Conservation (phyloP, 78 protist species). For the Fonticula alba region DNA sequence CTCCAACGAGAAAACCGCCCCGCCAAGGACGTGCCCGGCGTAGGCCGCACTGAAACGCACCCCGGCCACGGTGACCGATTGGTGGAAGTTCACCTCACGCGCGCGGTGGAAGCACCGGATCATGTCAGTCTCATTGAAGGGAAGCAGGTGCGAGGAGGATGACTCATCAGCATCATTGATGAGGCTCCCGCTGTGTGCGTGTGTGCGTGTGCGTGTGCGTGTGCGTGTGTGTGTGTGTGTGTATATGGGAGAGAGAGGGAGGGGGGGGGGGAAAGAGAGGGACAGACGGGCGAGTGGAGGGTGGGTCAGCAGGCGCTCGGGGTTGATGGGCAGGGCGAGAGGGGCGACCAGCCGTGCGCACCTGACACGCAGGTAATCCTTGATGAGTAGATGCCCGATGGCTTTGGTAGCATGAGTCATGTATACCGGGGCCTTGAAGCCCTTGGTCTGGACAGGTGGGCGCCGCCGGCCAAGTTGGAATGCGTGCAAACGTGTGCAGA, state of each 20-base stretch:
- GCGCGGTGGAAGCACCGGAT: slow-evolving; percentile 16
- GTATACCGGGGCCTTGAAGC: slow-evolving; percentile 71
- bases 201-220: background rate
- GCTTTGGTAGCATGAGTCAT: slow-evolving; percentile 94
- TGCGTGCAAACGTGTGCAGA: too few species aligned
- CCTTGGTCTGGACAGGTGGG: slow-evolving; percentile 39
- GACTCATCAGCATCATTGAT: background rate
- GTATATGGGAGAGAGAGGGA: too few species aligned
- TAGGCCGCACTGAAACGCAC: slow-evolving; percentile 40
- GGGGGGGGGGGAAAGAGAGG: too few species aligned
- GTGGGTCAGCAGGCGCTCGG: too few species aligned
- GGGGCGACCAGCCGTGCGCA: background rate
- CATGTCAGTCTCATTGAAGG: slow-evolving; percentile 18
- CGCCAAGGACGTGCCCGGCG: slow-evolving; percentile 97
- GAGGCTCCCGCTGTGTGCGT: background rate
- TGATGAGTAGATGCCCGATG: slow-evolving; percentile 50
- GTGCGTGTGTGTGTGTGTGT: too few species aligned
- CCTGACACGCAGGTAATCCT: slow-evolving; percentile 50
- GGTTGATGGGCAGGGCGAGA: too few species aligned
- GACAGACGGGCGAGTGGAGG: too few species aligned
- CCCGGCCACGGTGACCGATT: slow-evolving; percentile 38
- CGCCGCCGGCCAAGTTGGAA: too few species aligned
- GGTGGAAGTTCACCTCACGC: slow-evolving; percentile 53
- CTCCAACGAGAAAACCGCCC: slow-evolving; percentile 78
- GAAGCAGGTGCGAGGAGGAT: slow-evolving; percentile 9